These are phyloP conservation scores for Trichothecium sympodiale DNA, from an alignment of 2,329 filamentous ascomycete species.

Conservation along the genomic window DNA sequence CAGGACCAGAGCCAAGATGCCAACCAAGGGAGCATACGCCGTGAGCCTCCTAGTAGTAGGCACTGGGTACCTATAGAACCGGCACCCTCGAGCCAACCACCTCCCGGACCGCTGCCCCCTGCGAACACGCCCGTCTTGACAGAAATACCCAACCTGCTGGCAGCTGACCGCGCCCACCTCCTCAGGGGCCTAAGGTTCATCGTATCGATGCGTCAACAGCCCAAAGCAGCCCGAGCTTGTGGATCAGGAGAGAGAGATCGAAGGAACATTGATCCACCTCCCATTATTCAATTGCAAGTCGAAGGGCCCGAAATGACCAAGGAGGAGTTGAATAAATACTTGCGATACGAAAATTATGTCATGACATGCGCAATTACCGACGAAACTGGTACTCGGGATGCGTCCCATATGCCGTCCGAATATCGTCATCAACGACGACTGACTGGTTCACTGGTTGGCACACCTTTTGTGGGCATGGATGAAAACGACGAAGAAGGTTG, in stretches of 20 bases:
- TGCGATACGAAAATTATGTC: slow-evolving; percentile 56
- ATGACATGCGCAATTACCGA: slow-evolving; percentile 71
- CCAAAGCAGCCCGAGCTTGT: slow-evolving; percentile 65
- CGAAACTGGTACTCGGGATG: slow-evolving; percentile 54
- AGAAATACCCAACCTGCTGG: slow-evolving; percentile 23
- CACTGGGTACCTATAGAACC: no score
- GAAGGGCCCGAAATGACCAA: slow-evolving; percentile 42
- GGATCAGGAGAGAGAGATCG: slow-evolving; percentile 76
- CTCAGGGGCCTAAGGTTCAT: slow-evolving; percentile 16
- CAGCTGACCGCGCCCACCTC: slow-evolving; percentile 7
- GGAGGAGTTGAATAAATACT: slow-evolving; percentile 38
- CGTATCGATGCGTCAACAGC: slow-evolving; percentile 59
- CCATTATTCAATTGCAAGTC: slow-evolving; percentile 65
- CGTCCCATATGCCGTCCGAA: slow-evolving; percentile 61
- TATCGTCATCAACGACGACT: slow-evolving; percentile 61
- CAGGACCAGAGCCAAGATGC: no score
- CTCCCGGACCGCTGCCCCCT: no score
- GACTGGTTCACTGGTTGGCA: slow-evolving; percentile 71
- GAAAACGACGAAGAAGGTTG: slow-evolving; percentile 63
- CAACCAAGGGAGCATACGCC: no score
- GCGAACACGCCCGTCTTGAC: neutral
- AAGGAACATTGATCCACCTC: slow-evolving; percentile 72
- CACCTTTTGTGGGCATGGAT: slow-evolving; percentile 65
- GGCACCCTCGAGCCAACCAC: no score
- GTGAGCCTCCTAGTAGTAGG: no score